phyloP scores from a whole-genome alignment of 2,329 filamentous ascomycete species.

The Ophiosphaerella korrae region DNA sequence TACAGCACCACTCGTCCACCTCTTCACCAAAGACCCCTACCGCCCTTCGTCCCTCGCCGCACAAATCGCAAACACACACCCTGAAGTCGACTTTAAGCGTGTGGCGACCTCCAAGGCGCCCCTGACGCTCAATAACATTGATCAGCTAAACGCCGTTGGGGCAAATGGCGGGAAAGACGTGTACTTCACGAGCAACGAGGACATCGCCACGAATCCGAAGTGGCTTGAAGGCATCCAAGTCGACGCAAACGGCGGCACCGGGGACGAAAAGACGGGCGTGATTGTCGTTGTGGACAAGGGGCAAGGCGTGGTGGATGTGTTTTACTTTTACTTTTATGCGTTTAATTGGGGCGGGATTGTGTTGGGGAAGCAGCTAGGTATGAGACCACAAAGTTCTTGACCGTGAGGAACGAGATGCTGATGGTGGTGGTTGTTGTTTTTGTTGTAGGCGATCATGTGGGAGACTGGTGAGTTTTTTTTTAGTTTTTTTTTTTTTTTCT shows the following conservation, averaged over 20 bases:
- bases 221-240: constrained; percentile 58
- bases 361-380: constrained; percentile 44
- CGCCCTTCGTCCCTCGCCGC: constrained; percentile 46
- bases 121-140: constrained; percentile 46
- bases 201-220: constrained; percentile 40
- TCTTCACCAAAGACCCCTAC: constrained; percentile 47
- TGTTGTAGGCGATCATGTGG: constrained; percentile 61
- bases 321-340: constrained; percentile 65
- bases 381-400: not conserved
- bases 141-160: constrained; percentile 41
- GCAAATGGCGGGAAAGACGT: constrained; percentile 21
- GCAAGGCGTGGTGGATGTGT: constrained; percentile 58
- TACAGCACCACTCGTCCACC: constrained; percentile 48
- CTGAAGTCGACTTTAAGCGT: constrained; percentile 34
- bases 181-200: constrained; percentile 48
- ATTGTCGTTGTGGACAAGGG: constrained; percentile 63
- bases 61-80: constrained; percentile 45
- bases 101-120: constrained; percentile 18
- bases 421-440: no score
- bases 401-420: no score
- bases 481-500: no score
- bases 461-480: constrained; percentile 56
- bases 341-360: constrained; percentile 59
- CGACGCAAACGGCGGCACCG: constrained; percentile 43
- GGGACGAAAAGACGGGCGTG: constrained; percentile 50